phyloP scores from a whole-genome alignment of 2,329 filamentous ascomycete species.

The Trichoderma polysporum region DNA sequence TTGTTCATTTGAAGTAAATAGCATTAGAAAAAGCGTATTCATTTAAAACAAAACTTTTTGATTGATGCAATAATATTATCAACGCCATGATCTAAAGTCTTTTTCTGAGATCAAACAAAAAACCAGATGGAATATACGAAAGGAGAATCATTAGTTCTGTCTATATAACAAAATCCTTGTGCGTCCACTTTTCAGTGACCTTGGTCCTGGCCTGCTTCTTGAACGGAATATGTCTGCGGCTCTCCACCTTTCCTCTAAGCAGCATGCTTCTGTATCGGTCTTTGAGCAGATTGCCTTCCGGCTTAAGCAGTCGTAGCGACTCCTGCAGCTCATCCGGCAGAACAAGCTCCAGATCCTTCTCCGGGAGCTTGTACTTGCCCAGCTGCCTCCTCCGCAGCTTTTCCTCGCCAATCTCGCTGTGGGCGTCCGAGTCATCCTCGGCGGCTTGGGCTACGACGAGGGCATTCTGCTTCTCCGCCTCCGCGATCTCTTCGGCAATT shows the following conservation, averaged over 20 bases:
- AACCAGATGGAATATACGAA: background rate
- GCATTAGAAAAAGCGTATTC: background rate
- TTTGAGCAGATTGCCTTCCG: constrained; percentile 91
- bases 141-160: background rate
- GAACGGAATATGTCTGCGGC: constrained; percentile 74
- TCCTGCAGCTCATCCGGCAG: constrained; percentile 81
- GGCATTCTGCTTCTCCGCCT: constrained; percentile 53
- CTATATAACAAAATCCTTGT: constrained; percentile 76
- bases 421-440: constrained; percentile 44
- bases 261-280: constrained; percentile 89
- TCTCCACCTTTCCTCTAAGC: constrained; percentile 85
- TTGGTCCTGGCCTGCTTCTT: constrained; percentile 79
- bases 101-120: background rate
- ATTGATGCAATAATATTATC: background rate
- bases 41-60: background rate
- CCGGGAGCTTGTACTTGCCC: constrained; percentile 70
- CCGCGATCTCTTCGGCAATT: constrained; percentile 62
- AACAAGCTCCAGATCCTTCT: constrained; percentile 77
- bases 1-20: background rate
- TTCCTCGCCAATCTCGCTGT: constrained; percentile 59
- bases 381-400: constrained; percentile 70
- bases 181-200: constrained; percentile 91
- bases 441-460: constrained; percentile 41
- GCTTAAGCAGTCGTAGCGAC: constrained; percentile 77
- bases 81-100: background rate